A percentile compares a stretch with the other conserved stretches of the same genome.
phyloP scores from a whole-genome alignment of 202 grass and related monocot genomes.

The Miscanthus sacchariflorus region DNA sequence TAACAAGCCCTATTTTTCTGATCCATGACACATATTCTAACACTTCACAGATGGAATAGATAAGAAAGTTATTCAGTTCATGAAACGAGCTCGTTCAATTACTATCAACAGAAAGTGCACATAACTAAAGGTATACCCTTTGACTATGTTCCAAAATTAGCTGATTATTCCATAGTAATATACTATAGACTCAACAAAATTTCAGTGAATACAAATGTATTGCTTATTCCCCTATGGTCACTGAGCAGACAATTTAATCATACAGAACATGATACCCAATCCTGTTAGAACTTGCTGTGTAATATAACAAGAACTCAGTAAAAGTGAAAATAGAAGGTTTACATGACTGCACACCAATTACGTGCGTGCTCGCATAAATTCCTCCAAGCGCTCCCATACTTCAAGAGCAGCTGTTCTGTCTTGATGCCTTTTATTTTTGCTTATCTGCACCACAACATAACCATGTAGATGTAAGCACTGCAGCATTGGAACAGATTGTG shows the following conservation, averaged over 20 bases:
- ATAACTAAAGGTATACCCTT: background rate
- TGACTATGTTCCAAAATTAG: background rate
- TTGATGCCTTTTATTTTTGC: constrained; percentile 99
- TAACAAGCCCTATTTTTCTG: background rate
- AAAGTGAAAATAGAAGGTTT: background rate
- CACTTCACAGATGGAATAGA: background rate
- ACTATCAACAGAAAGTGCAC: background rate
- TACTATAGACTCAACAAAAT: constrained; percentile 19
- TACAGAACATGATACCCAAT: background rate
- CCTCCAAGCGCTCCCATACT: constrained; percentile 92
- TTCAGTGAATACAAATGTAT: background rate
- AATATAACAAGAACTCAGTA: background rate
- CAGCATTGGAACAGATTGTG: background rate
- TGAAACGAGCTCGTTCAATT: background rate
- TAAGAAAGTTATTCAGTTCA: background rate
- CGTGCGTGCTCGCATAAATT: constrained; percentile 71
- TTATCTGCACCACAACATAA: constrained; percentile 67
- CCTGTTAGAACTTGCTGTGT: background rate
- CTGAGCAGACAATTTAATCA: background rate
- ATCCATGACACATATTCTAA: background rate
- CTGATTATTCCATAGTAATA: background rate
- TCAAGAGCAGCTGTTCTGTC: constrained; percentile 95
- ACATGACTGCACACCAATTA: constrained; percentile 46
- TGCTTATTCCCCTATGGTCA: background rate
- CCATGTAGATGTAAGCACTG: constrained; percentile 17